Percentiles rank a stretch among this genome's conserved stretches.
phyloP scores from a whole-genome alignment of 768 basidiomycete genomes.

The Naganishia friedmannii region DNA sequence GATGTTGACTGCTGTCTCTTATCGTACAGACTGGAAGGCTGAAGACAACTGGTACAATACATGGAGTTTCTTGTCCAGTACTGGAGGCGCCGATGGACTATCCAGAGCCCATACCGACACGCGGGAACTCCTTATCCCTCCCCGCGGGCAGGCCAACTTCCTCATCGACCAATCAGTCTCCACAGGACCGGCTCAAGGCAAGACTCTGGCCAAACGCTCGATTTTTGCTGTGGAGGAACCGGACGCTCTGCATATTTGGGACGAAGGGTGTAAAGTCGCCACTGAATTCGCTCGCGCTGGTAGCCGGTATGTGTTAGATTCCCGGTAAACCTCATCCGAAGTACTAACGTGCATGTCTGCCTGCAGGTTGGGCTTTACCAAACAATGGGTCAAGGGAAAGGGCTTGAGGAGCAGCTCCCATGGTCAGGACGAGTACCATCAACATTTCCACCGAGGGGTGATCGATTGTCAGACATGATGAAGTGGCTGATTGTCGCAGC shows the following conservation, averaged over 20 bases:
- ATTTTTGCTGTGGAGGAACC: not conserved
- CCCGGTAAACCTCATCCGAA: too few species aligned
- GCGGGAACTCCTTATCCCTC: constrained; percentile 1
- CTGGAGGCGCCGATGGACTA: not conserved
- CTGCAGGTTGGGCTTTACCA: constrained; percentile 19
- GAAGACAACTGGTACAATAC: constrained; percentile 5
- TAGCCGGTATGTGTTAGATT: constrained; percentile 1
- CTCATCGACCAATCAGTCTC: not conserved
- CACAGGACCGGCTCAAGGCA: not conserved
- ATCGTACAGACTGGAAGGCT: constrained; percentile 7
- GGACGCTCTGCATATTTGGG: constrained; percentile 19
- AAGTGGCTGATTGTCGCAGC: too few species aligned
- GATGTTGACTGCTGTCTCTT: not conserved
- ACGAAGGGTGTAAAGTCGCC: constrained; percentile 21
- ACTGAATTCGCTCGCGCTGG: constrained; percentile 15
- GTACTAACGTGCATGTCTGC: not conserved
- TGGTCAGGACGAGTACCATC: not conserved
- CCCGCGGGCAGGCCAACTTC: not conserved
- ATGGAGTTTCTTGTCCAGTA: constrained; percentile 17
- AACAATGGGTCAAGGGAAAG: constrained; percentile 7
- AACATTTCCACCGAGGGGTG: constrained; percentile 4
- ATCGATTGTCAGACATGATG: not conserved
- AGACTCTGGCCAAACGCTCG: constrained; percentile 3
- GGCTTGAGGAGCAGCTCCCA: not conserved
- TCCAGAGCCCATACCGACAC: not conserved